These are phyloP conservation scores for Hypoxylon rubiginosum DNA, from an alignment of 2,329 filamentous ascomycete species.

Conservation along the genomic window DNA sequence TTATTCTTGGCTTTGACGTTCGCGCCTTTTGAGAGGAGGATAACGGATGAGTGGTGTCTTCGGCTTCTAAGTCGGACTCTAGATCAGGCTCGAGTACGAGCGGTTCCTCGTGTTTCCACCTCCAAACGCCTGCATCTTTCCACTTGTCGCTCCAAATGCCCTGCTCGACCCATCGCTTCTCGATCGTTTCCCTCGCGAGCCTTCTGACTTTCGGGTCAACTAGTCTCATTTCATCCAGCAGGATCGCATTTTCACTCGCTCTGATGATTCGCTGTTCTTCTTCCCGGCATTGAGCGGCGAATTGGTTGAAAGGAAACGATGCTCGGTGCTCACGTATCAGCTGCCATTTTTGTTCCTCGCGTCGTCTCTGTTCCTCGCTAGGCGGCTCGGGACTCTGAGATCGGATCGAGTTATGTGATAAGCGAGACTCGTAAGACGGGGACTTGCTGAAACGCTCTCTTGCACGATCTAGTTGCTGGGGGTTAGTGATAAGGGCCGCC, in stretches of 20 bases:
- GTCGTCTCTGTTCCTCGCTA: not conserved
- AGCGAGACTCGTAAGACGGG: not conserved
- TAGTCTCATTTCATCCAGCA: not conserved
- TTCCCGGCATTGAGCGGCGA: not conserved
- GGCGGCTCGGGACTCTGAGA: not conserved
- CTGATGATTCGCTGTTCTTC: not conserved
- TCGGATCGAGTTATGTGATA: not conserved
- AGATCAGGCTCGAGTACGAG: not conserved
- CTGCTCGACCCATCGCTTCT: conserved; percentile 39
- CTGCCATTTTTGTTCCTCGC: not conserved
- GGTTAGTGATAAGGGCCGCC: not conserved
- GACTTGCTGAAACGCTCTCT: not conserved
- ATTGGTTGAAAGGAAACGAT: not conserved
- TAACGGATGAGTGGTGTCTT: too few species aligned
- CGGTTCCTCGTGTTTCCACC: conserved; percentile 36
- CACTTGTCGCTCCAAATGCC: conserved; percentile 41
- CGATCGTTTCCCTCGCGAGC: conserved; percentile 13
- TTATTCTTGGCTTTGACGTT: not conserved
- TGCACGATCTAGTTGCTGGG: not conserved
- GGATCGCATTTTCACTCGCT: not conserved
- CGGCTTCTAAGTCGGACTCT: not conserved
- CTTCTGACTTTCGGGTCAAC: not conserved
- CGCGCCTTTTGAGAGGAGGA: too few species aligned
- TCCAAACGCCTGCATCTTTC: not conserved
- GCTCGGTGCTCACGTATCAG: not conserved